Conservation (phyloP, 139 green algal genomes). For the Ettlia oleoabundans region DNA sequence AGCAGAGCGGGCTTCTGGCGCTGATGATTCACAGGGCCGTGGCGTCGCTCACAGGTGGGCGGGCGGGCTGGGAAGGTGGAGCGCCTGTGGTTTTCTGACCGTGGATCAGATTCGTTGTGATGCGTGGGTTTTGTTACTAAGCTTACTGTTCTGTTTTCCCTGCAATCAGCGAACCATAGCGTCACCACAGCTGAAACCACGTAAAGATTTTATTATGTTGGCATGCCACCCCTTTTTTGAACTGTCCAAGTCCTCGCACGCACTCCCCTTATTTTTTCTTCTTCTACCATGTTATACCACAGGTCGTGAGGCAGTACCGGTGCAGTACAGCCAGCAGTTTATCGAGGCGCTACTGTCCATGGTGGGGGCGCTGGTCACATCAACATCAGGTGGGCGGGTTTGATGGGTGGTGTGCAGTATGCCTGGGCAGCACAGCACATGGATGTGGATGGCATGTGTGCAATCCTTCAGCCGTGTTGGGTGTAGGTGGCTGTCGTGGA, state of each 20-base stretch:
- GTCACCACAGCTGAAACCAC: too few species aligned
- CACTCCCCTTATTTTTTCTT: neutral
- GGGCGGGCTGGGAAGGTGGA: too few species aligned
- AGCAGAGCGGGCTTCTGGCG: constrained; percentile 78
- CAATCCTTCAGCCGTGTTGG: too few species aligned
- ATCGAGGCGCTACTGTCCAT: constrained; percentile 88
- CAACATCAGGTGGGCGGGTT: constrained; percentile 40
- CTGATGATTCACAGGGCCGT: constrained; percentile 76
- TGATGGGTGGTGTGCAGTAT: neutral
- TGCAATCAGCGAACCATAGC: too few species aligned
- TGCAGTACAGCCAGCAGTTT: constrained; percentile 60
- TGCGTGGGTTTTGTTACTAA: too few species aligned
- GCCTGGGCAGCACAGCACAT: too few species aligned
- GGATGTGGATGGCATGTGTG: too few species aligned
- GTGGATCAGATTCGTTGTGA: too few species aligned
- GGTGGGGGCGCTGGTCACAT: constrained; percentile 73
- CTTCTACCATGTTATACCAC: neutral
- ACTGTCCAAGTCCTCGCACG: neutral
- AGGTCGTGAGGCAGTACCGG: constrained; percentile 3
- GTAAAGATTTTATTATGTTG: too few species aligned
- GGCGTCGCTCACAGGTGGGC: constrained; percentile 7
- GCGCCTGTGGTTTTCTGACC: neutral
- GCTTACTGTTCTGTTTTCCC: too few species aligned
- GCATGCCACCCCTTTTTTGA: too few species aligned
- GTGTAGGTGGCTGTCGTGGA: too few species aligned